A percentile compares a stretch with the other conserved stretches of the same genome.
Conservation (phyloP, 371 early-diverging fungal species). For the Apophysomyces ossiformis region DNA sequence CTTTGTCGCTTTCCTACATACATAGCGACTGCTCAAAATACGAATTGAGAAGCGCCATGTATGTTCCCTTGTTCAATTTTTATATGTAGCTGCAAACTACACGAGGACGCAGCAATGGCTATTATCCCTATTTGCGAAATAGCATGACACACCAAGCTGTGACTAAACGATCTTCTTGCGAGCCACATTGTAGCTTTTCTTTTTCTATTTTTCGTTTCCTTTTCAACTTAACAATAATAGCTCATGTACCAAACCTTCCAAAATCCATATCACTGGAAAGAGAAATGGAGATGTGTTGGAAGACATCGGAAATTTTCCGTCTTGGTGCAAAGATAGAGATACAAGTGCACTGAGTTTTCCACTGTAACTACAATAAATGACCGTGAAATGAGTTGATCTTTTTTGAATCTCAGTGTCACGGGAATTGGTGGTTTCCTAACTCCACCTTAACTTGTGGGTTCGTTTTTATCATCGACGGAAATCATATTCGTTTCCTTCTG, state of each 20-base stretch:
- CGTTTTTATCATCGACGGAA: too few species aligned
- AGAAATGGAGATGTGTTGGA: neutral
- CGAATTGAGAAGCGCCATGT: too few species aligned
- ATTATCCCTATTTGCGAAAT: too few species aligned
- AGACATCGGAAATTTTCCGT: conserved; percentile 1
- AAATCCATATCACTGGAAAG: conserved; percentile 1
- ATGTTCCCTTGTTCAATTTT: too few species aligned
- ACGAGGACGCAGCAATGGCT: too few species aligned
- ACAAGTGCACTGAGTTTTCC: conserved; percentile 10
- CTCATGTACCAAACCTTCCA: neutral
- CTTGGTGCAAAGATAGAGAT: conserved; percentile 19
- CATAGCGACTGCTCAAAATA: too few species aligned
- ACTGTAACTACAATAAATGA: conserved; percentile 19
- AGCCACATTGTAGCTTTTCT: neutral
- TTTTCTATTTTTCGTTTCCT: neutral
- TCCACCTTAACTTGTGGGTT: neutral
- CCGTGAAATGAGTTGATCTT: conserved; percentile 18
- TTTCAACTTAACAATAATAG: neutral
- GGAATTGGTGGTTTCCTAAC: neutral
- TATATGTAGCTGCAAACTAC: too few species aligned
- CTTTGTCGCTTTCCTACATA: too few species aligned
- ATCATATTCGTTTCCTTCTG: too few species aligned
- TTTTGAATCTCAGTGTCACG: neutral
- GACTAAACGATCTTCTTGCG: too few species aligned
- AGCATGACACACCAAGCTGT: too few species aligned